Evolutionary conservation across 1,139 yeast genomes (phyloP).

Genomic region (Suhomyces terraborum): DNA sequence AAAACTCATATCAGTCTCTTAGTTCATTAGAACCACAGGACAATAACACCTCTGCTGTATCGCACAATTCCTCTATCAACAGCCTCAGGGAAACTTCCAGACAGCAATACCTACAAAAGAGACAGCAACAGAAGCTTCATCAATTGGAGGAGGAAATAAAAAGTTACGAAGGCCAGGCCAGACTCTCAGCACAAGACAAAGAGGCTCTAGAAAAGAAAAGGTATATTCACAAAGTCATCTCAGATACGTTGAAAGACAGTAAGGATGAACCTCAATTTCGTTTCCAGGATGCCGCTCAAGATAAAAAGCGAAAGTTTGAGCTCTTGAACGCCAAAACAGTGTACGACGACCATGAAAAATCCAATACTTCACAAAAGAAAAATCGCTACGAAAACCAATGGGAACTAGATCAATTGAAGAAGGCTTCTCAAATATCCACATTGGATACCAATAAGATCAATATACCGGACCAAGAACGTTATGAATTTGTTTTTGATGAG

Average conservation of each 20-base stretch:
- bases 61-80: not conserved
- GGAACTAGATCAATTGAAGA: constrained; percentile 64
- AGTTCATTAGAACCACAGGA: too few species aligned
- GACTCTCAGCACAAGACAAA: constrained; percentile 50
- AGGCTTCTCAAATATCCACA: constrained; percentile 37
- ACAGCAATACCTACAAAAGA: constrained; percentile 35
- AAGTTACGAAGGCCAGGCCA: constrained; percentile 51
- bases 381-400: constrained; percentile 51
- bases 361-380: constrained; percentile 13
- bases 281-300: constrained; percentile 23
- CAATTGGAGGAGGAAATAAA: constrained; percentile 23
- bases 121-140: constrained; percentile 25
- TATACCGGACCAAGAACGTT: constrained; percentile 51
- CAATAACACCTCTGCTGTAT: too few species aligned
- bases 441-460: constrained; percentile 48
- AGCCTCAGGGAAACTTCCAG: constrained; percentile 19
- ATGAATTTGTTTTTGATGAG: constrained; percentile 84
- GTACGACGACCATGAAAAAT: constrained; percentile 23
- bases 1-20: too few species aligned
- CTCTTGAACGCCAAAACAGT: constrained; percentile 38
- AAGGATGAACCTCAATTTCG: constrained; percentile 6
- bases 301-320: constrained; percentile 49
- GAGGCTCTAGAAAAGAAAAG: constrained; percentile 52
- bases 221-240: constrained; percentile 39
- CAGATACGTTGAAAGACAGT: constrained; percentile 19